A percentile compares a stretch with the other conserved stretches of the same genome.
phyloP scores from a whole-genome alignment of 768 basidiomycete species.

The Rhodosporidiobolus sp. region DNA sequence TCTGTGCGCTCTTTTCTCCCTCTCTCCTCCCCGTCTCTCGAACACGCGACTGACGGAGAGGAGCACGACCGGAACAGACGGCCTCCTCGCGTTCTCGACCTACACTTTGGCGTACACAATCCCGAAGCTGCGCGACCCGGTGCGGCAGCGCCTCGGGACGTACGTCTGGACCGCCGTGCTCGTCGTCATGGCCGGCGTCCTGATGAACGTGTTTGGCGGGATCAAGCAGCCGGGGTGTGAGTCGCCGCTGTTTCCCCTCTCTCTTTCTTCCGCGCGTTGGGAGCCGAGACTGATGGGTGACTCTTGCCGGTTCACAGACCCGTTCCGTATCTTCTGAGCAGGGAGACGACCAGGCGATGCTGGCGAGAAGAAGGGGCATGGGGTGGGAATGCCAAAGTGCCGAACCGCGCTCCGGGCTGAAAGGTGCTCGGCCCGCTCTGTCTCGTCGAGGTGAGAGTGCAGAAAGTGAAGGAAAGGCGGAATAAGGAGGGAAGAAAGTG shows the following conservation, averaged over 20 bases:
- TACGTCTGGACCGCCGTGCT: slow-evolving; percentile 70
- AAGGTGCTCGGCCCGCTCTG: not conserved
- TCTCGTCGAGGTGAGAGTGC: too few relatives aligned
- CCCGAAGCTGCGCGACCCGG: slow-evolving; percentile 67
- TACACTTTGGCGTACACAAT: slow-evolving; percentile 66
- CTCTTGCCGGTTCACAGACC: not conserved
- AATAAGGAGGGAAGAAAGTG: not conserved
- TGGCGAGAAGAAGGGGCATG: too few relatives aligned
- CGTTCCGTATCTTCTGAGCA: slow-evolving; percentile 31
- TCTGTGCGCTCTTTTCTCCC: slow-evolving; percentile 62
- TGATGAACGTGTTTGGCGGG: slow-evolving; percentile 31
- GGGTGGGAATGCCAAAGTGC: not conserved
- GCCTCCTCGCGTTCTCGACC: slow-evolving; percentile 72
- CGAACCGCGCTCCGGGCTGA: not conserved
- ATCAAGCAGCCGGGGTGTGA: slow-evolving; percentile 36
- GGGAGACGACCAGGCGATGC: too few relatives aligned
- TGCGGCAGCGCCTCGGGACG: slow-evolving; percentile 75
- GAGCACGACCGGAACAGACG: slow-evolving; percentile 64
- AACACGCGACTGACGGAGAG: not conserved
- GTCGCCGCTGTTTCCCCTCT: not conserved
- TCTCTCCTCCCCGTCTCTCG: not conserved
- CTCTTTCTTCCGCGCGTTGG: not conserved
- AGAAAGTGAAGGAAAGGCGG: too few relatives aligned
- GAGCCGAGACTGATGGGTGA: not conserved
- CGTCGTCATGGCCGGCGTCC: slow-evolving; percentile 29